Base-by-base conservation (phyloP, 257 asterid genomes). In the Solanum rostratum region DNA sequence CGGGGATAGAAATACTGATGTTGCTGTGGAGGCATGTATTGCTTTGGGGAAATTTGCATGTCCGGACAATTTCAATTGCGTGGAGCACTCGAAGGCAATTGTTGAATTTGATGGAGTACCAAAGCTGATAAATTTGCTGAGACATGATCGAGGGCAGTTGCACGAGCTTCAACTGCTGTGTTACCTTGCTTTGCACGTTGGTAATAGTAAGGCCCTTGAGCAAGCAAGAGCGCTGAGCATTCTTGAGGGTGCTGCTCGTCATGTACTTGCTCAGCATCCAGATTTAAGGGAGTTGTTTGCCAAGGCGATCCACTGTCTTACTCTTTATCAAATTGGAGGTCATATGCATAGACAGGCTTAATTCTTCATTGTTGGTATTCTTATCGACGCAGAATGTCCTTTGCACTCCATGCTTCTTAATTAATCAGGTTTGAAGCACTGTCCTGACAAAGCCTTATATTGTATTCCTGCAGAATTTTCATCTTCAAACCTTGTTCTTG, bases 321-420 rank as follows among this genome's bases (percentile, higher is more conserved):
- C 91, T 63, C 92, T 95, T 87, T 95, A 91, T 88, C 96, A 92
- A 85, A 88, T 96, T 4, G 98, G 98, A 59, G 84, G 92, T 88
- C 94, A 92, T 49, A 84, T 85, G 53, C 93, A 90, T 53, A 84
- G 92, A 74, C 93, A 83, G 24, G 82, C 24, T 78, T 78, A 50
- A 29, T 78, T 62, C 27, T 10, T 50, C 46, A 16, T 78, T 20
- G 14, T 27, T 50, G 1, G 63, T 27, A 16, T 50, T 50, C 11
- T 45, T 78, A 22, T 78, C 63, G 29, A 49, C 27, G 24, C 18
- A 50, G 45, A 78, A 27, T 15, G 45, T 29, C 62, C 52, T 43
- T 43, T 6, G 80, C 80, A 41, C 37, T 12, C 20, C 46, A 50
- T 78, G 63, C 41, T 50, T 78, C 46, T 78, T 19, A 10, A 50